Conservation (phyloP, 2,329 filamentous ascomycete species). For the Trichoderma brevicompactum region DNA sequence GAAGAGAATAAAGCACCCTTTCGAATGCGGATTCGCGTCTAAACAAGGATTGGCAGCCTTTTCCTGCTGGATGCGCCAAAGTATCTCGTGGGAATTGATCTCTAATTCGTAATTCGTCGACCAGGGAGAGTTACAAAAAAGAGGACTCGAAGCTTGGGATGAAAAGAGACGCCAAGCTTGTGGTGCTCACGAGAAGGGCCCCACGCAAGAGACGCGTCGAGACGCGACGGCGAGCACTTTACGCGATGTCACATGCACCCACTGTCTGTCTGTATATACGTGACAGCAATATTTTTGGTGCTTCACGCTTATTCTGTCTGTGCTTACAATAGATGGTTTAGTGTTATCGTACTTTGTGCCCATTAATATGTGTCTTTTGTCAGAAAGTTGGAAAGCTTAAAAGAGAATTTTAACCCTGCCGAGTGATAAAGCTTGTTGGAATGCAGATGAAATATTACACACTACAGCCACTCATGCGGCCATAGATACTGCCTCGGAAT, state of each 20-base stretch:
- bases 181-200: slow-evolving; percentile 13
- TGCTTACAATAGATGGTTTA: not conserved
- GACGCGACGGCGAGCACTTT: slow-evolving; percentile 31
- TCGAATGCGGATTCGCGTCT: no score
- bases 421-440: no score
- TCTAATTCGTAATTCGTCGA: not conserved
- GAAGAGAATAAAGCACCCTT: not conserved
- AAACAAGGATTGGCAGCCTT: not conserved
- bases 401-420: no score
- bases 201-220: slow-evolving; percentile 33
- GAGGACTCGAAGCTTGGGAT: not conserved
- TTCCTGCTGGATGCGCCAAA: no score
- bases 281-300: not conserved
- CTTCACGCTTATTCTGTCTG: no score
- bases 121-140: not conserved
- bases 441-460: no score
- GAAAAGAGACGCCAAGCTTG: not conserved
- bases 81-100: no score
- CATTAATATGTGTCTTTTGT: no score
- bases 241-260: slow-evolving; percentile 33
- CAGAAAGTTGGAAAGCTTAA: no score
- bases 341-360: no score
- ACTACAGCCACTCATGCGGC: no score
- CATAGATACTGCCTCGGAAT: no score
- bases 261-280: not conserved